A percentile compares a stretch with the other conserved stretches of the same genome.
These are phyloP conservation scores for Calonectria naviculata DNA, from an alignment of 2,329 filamentous ascomycete genomes.

Conservation along the genomic window DNA sequence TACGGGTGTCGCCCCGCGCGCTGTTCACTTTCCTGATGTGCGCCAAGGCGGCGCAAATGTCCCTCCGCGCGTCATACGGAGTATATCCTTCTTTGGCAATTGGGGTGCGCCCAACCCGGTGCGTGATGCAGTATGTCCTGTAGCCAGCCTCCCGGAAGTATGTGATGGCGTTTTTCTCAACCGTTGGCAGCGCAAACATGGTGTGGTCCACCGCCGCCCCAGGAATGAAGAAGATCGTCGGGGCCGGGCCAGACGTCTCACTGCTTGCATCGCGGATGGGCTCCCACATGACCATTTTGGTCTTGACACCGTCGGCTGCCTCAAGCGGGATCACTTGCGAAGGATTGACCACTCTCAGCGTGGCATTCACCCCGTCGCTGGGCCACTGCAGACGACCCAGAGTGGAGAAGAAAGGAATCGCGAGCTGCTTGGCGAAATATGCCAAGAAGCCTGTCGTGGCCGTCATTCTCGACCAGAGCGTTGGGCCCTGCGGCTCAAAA, in stretches of 20 bases:
- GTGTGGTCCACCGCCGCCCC: constrained; percentile 73
- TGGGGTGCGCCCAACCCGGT: constrained; percentile 66
- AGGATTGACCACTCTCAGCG: constrained; percentile 39
- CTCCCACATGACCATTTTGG: constrained; percentile 68
- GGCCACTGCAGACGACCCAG: constrained; percentile 33
- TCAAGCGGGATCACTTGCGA: constrained; percentile 55
- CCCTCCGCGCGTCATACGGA: constrained; percentile 68
- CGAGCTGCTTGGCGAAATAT: constrained; percentile 21
- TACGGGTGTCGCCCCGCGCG: constrained; percentile 33
- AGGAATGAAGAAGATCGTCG: constrained; percentile 66
- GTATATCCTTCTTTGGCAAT: constrained; percentile 66
- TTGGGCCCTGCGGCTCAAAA: constrained; percentile 48
- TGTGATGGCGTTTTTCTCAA: constrained; percentile 70
- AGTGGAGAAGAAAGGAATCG: constrained; percentile 30
- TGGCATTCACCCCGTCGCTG: constrained; percentile 1
- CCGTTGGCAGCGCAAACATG: constrained; percentile 71
- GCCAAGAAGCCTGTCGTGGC: constrained; percentile 17
- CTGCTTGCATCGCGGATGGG: constrained; percentile 47
- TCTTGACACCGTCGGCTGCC: constrained; percentile 63
- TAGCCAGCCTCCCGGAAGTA: constrained; percentile 72
- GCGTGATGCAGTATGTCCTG: constrained; percentile 66
- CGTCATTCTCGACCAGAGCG: constrained; percentile 10
- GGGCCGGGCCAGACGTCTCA: neutral
- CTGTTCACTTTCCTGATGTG: constrained; percentile 57
- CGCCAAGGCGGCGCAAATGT: constrained; percentile 66